Evolutionary conservation across 176 grass and related monocot genomes (phyloP).

Genomic region (Aegilops umbellulata): DNA sequence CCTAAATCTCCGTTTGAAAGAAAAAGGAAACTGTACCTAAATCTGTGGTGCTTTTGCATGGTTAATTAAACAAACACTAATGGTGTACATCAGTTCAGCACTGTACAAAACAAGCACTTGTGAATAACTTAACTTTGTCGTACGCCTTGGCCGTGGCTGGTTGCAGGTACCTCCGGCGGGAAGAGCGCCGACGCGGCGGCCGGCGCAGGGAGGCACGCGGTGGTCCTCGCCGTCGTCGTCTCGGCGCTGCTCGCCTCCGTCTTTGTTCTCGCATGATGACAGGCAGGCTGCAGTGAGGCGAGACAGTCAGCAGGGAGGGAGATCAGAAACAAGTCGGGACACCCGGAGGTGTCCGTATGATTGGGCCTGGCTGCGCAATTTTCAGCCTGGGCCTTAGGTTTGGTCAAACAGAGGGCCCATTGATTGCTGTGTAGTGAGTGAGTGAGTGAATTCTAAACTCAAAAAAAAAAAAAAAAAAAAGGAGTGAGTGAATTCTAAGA

Average conservation of each 20-base stretch:
- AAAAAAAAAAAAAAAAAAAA: too few relatives aligned
- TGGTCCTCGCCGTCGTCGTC: slow-evolving; percentile 10
- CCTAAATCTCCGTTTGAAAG: background rate
- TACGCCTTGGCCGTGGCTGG: too few relatives aligned
- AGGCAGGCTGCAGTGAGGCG: too few relatives aligned
- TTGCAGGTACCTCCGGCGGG: slow-evolving; percentile 20
- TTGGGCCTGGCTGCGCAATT: background rate
- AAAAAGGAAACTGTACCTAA: background rate
- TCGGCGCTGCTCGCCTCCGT: slow-evolving; percentile 1
- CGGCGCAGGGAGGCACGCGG: background rate
- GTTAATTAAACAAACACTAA: too few relatives aligned
- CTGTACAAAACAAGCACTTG: background rate
- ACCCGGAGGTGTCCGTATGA: background rate
- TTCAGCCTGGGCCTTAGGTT: background rate
- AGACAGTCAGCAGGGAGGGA: background rate
- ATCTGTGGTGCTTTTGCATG: background rate
- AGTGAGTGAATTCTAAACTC: background rate
- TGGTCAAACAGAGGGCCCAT: background rate
- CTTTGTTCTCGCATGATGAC: background rate
- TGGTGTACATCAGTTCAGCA: background rate
- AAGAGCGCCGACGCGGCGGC: slow-evolving; percentile 9
- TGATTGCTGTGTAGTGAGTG: background rate
- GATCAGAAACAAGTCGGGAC: background rate
- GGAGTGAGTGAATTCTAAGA: background rate
- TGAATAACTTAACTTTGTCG: too few relatives aligned